A percentile compares a stretch with the other conserved stretches of the same genome.
Evolutionary conservation across 768 basidiomycete species (phyloP).

Genomic region (Gyrodon lividus): DNA sequence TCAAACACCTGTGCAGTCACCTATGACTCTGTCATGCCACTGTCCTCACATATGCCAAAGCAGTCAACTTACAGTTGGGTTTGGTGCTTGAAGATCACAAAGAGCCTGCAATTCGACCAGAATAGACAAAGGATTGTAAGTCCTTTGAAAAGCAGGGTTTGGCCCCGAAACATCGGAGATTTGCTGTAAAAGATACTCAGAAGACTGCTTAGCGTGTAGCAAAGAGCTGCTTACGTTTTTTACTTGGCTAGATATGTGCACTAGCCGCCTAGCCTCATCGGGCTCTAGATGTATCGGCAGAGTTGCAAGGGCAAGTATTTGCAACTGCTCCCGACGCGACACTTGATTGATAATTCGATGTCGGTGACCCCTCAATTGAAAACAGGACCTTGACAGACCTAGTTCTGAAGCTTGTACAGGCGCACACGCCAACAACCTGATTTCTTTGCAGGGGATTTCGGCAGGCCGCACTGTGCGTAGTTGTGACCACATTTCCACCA

Average conservation of each 20-base stretch:
- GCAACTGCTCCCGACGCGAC: slow-evolving; percentile 23
- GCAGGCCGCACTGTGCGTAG: slow-evolving; percentile 30
- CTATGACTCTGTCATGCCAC: slow-evolving; percentile 9
- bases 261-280: slow-evolving; percentile 6
- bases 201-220: neutral
- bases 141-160: neutral
- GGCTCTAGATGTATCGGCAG: slow-evolving; percentile 15
- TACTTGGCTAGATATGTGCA: slow-evolving; percentile 19
- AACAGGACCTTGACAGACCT: slow-evolving; percentile 11
- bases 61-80: slow-evolving; percentile 16
- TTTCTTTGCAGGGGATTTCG: slow-evolving; percentile 17
- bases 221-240: slow-evolving; percentile 18
- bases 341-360: slow-evolving; percentile 9
- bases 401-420: neutral
- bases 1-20: slow-evolving; percentile 21
- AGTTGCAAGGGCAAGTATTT: slow-evolving; percentile 23
- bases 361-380: neutral
- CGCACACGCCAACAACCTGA: slow-evolving; percentile 15
- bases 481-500: slow-evolving; percentile 69
- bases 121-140: slow-evolving; percentile 23
- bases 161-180: slow-evolving; percentile 7
- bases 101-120: slow-evolving; percentile 26
- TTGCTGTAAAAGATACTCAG: slow-evolving; percentile 17
- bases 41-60: neutral
- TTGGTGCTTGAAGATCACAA: slow-evolving; percentile 9